phyloP scores from a whole-genome alignment of 352 stramenopile genomes.

The Globisporangium splendens region DNA sequence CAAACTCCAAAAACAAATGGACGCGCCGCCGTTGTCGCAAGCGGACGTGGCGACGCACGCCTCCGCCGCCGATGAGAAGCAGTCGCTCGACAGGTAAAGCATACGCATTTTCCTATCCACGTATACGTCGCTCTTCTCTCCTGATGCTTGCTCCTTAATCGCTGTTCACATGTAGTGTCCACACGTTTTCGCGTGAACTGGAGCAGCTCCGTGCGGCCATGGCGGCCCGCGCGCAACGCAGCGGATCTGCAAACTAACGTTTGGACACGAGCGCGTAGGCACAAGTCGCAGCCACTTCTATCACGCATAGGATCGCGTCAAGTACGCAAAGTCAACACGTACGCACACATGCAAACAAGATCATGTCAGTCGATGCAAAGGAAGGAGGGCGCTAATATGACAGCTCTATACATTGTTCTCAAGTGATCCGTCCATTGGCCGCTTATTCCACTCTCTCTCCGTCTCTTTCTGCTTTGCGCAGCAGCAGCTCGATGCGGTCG shows the following conservation, averaged over 20 bases:
- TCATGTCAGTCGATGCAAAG: too few relatives aligned
- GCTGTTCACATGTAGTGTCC: conserved; percentile 17
- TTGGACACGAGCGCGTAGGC: background rate
- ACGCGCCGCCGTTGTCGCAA: background rate
- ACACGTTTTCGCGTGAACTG: conserved; percentile 31
- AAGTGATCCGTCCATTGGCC: too few relatives aligned
- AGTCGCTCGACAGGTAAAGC: conserved; percentile 9
- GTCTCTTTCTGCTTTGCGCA: conserved; percentile 11
- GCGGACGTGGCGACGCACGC: background rate
- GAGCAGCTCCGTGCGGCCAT: conserved; percentile 29
- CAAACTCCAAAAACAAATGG: background rate
- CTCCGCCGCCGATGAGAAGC: background rate
- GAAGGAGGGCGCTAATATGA: too few relatives aligned
- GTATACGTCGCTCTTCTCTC: background rate
- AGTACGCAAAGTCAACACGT: too few relatives aligned
- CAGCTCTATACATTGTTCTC: too few relatives aligned
- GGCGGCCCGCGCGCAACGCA: conserved; percentile 9
- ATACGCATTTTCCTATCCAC: too few relatives aligned
- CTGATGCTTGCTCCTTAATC: background rate
- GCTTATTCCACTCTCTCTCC: too few relatives aligned
- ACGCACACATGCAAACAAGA: too few relatives aligned
- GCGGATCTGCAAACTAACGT: background rate
- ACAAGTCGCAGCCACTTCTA: background rate
- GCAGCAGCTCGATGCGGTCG: conserved; percentile 52
- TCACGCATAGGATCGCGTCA: too few relatives aligned